A percentile compares a stretch with the other conserved stretches of the same genome.
Evolutionary conservation across 371 early-diverging fungal genomes (phyloP).

Genomic region (Mucor piriformis): DNA sequence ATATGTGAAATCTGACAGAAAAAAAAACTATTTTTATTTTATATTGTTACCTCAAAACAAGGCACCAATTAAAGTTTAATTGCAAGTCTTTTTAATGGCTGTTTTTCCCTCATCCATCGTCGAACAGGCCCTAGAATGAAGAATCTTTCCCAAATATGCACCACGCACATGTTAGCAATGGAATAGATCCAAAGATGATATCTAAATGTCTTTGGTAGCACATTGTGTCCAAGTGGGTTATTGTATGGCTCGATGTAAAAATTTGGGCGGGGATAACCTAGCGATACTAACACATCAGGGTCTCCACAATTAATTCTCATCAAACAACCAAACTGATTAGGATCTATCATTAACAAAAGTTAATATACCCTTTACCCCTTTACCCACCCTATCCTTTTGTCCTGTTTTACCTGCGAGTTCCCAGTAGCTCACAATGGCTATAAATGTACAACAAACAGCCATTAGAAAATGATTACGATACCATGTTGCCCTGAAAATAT

Average conservation of each 20-base stretch:
- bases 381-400: neutral
- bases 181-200: constrained; percentile 55
- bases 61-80: constrained; percentile 12
- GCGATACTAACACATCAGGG: constrained; percentile 42
- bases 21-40: neutral
- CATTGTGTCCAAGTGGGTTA: constrained; percentile 67
- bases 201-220: constrained; percentile 67
- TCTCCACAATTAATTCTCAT: constrained; percentile 80
- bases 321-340: constrained; percentile 69
- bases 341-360: constrained; percentile 52
- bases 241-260: constrained; percentile 66
- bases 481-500: constrained; percentile 59
- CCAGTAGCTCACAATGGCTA: constrained; percentile 61
- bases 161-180: constrained; percentile 37
- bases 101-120: constrained; percentile 22
- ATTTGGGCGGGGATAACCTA: constrained; percentile 55
- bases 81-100: constrained; percentile 19
- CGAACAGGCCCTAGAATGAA: constrained; percentile 44
- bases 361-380: too few species aligned
- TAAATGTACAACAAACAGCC: constrained; percentile 53
- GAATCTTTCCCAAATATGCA: constrained; percentile 39
- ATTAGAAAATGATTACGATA: constrained; percentile 65
- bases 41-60: neutral
- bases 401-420: constrained; percentile 54
- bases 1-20: neutral